phyloP scores from a whole-genome alignment of 2,329 filamentous ascomycete genomes.

The Didymosphaeria variabile region DNA sequence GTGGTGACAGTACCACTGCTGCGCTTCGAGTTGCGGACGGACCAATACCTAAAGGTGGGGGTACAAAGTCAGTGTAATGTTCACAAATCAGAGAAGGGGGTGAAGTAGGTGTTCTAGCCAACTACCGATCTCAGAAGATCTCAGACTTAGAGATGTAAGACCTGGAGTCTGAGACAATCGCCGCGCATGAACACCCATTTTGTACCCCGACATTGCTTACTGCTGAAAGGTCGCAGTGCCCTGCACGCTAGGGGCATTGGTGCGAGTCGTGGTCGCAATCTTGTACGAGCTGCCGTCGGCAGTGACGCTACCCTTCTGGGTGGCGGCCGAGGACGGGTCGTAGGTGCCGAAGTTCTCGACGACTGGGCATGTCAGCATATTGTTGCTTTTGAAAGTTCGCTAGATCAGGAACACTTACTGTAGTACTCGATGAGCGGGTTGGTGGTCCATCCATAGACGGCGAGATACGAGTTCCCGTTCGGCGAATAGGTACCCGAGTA shows the following conservation, averaged over 20 bases:
- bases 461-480: conserved; percentile 57
- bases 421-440: conserved; percentile 65
- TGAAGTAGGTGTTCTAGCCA: too few species aligned
- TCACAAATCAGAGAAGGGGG: too few species aligned
- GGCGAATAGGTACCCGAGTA: conserved; percentile 48
- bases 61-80: too few species aligned
- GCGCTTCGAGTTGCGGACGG: conserved; percentile 45
- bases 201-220: too few species aligned
- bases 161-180: too few species aligned
- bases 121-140: too few species aligned
- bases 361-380: conserved; percentile 16
- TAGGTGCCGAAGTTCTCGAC: conserved; percentile 64
- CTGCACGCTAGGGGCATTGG: conserved; percentile 59
- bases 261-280: conserved; percentile 40
- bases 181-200: too few species aligned
- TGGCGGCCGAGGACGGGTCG: conserved; percentile 57
- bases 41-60: too few species aligned
- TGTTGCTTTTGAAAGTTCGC: background rate
- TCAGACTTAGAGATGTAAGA: too few species aligned
- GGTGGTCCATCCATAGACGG: conserved; percentile 66
- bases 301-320: conserved; percentile 44
- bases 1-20: conserved; percentile 42
- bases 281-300: conserved; percentile 44
- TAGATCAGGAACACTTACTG: conserved; percentile 10
- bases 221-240: conserved; percentile 63